A percentile compares a stretch with the other conserved stretches of the same genome.
Evolutionary conservation across 2,329 filamentous ascomycete species (phyloP).

Genomic region (Pezicula radicicola): DNA sequence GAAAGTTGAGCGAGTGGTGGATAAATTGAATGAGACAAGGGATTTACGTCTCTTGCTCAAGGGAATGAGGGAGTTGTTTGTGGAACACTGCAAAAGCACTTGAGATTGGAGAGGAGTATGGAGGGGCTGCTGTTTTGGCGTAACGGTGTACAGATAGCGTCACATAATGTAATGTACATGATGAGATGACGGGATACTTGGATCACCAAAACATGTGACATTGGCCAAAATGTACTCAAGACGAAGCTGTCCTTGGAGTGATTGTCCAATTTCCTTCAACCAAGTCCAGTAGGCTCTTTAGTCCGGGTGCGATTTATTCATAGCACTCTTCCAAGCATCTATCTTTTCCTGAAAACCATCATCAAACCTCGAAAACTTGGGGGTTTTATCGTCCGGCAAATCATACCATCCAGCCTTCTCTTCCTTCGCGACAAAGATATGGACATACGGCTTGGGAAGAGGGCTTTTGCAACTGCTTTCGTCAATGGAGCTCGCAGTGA

Average conservation of each 20-base stretch:
- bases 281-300: not conserved
- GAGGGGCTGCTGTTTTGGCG: not conserved
- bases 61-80: constrained; percentile 78
- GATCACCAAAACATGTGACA: too few species aligned
- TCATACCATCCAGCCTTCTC: constrained; percentile 37
- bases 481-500: constrained; percentile 40
- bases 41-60: constrained; percentile 72
- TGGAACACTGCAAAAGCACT: constrained; percentile 37
- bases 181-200: too few species aligned
- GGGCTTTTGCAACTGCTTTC: constrained; percentile 32
- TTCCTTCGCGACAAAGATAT: constrained; percentile 38
- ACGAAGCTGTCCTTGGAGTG: too few species aligned
- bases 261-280: not conserved
- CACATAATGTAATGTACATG: not conserved
- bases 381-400: constrained; percentile 32
- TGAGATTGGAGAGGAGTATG: not conserved
- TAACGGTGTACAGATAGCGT: not conserved
- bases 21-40: constrained; percentile 76
- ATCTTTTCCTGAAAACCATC: constrained; percentile 19
- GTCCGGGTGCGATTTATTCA: not conserved
- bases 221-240: too few species aligned
- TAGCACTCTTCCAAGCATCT: constrained; percentile 19
- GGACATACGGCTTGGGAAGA: constrained; percentile 27
- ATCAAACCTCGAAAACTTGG: constrained; percentile 23
- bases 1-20: constrained; percentile 72